Evolutionary conservation across 169 alveolate genomes (phyloP).

Genomic region (Cryptosporidium canis): DNA sequence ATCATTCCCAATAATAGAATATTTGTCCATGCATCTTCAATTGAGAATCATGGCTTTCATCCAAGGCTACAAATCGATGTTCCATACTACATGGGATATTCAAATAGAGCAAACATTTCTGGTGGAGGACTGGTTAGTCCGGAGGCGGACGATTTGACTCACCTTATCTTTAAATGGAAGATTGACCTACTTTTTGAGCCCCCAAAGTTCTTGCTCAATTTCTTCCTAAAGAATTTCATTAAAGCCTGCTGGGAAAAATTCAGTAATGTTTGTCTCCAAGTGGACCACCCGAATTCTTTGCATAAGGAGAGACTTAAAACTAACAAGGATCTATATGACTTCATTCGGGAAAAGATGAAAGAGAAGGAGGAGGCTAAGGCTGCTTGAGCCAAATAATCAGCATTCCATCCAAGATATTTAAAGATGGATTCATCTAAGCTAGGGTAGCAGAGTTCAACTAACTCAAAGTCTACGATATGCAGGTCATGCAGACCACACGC

Average conservation of each 20-base stretch:
- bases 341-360: slow-evolving; percentile 2
- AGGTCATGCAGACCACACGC: no score
- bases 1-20: slow-evolving; percentile 47
- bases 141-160: background rate
- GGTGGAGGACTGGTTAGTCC: slow-evolving; percentile 72
- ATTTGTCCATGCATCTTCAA: slow-evolving; percentile 64
- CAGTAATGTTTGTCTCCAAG: slow-evolving; percentile 24
- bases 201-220: slow-evolving; percentile 20
- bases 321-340: slow-evolving; percentile 34
- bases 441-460: no score
- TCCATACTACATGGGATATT: slow-evolving; percentile 17
- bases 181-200: slow-evolving; percentile 49
- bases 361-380: background rate
- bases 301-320: slow-evolving; percentile 42
- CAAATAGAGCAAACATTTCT: slow-evolving; percentile 41
- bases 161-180: slow-evolving; percentile 46
- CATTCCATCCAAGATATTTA: background rate
- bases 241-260: slow-evolving; percentile 71
- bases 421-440: background rate
- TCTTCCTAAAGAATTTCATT: slow-evolving; percentile 28
- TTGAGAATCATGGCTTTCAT: slow-evolving; percentile 56
- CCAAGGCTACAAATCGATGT: slow-evolving; percentile 54
- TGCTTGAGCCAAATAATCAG: background rate
- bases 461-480: no score
- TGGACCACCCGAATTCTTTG: slow-evolving; percentile 23